Evolutionary conservation across 192 early-diverging fungal genomes (phyloP), one percentile per base, ranked within the genome.

Genomic region (Rhizoclosmatium globosum): DNA sequence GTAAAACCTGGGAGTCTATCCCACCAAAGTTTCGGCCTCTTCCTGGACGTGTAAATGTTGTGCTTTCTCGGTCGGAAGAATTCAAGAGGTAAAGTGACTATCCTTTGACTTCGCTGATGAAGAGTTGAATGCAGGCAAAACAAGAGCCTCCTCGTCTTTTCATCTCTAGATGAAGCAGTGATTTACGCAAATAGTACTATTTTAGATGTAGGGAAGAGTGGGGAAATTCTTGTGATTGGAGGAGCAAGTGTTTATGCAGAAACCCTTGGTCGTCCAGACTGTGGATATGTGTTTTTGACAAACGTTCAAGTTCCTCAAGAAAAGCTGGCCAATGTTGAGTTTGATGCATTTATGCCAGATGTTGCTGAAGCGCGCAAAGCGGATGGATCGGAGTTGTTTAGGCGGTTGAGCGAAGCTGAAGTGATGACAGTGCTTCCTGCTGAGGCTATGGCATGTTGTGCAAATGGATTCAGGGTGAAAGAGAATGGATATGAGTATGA

Each of bases 1-100:
- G 96, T 57, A 83, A 85, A 23, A 97, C 95, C 21, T 99, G 97
- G 96, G 94, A 97, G 77, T 94, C 93, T 2, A 94, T 99, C 59
- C 98, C 98, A 2, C 59, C 65, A 4, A 91, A 90, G 65, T 95
- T 92, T 77, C 85, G 93, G 57, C 98, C 98, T 6, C 83, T 99
- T n/a, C 71, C 76, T 9, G 73, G 84, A 58, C 87, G 98, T 61
- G 83, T 94, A 70, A 99, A 98, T 84, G 86, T 99, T 44, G 92
- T 99, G 6, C 74, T 99, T 23, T 92, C 95, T 44, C 77, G 92
- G 69, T 87, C 91, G 78, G 71, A 81, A 0, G 70, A 86, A 23
- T 61, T 78, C 42, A 19, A 43, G 68, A 77, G 19, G 71, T 85
- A 2, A 46, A 4, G 15, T 58, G 64, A 46, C 75, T 21, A 43